Conservation (phyloP, 495 filamentous ascomycete species). For the Hypomontagnella submonticulosa region DNA sequence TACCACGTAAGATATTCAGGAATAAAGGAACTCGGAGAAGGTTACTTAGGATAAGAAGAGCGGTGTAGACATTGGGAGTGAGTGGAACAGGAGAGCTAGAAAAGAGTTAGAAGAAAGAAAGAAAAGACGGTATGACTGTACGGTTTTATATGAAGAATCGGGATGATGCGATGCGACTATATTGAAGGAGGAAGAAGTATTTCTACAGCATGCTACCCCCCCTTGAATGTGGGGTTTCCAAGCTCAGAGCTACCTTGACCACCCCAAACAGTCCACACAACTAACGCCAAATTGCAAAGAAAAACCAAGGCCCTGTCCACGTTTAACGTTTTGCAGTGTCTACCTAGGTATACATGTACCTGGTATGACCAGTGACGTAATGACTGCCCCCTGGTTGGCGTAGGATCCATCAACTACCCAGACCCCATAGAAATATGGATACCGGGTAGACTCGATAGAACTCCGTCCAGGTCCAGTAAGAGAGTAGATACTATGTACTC, state of each 20-base stretch:
- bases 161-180: slow-evolving; percentile 7
- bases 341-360: neutral
- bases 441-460: no score
- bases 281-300: neutral
- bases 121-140: neutral
- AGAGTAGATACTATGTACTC: no score
- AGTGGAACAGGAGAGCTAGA: no score
- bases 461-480: no score
- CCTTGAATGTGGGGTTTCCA: slow-evolving; percentile 12
- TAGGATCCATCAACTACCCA: neutral
- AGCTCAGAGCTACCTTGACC: neutral
- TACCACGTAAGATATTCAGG: neutral
- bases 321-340: neutral
- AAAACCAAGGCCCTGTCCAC: neutral
- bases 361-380: neutral
- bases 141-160: neutral
- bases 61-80: neutral
- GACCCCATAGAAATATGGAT: no score
- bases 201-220: no score
- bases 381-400: neutral
- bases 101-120: neutral
- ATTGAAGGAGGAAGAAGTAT: slow-evolving; percentile 1
- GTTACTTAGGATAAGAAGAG: neutral
- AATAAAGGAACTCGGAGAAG: neutral
- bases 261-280: neutral